These are phyloP conservation scores for Xylaria digitata DNA, from an alignment of 2,329 filamentous ascomycete species.

Conservation along the genomic window DNA sequence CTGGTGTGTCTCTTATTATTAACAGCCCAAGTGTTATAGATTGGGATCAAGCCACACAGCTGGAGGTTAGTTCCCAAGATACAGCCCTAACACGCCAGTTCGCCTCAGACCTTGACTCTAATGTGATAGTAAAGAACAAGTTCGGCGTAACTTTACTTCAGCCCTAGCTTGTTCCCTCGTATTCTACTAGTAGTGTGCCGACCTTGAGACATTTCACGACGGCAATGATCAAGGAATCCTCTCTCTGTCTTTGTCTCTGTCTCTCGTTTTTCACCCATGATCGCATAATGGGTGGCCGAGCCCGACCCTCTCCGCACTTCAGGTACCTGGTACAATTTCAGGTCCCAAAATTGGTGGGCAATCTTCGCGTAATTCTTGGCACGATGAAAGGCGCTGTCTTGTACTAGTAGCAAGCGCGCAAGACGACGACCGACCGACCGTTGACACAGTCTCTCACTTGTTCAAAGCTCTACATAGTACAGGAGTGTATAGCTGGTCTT, in stretches of 20 bases:
- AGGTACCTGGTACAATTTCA: constrained; percentile 12
- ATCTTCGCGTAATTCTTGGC: constrained; percentile 34
- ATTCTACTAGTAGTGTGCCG: constrained; percentile 4
- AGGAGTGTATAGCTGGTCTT: constrained; percentile 10
- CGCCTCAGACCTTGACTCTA: constrained; percentile 5
- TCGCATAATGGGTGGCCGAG: constrained; percentile 12
- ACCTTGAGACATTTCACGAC: constrained; percentile 10
- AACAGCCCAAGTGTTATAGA: constrained; percentile 7
- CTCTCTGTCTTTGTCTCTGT: not conserved
- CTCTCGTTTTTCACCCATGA: not conserved
- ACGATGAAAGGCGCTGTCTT: constrained; percentile 24
- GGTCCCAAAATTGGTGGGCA: constrained; percentile 26
- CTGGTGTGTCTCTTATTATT: constrained; percentile 1
- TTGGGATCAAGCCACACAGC: constrained; percentile 30
- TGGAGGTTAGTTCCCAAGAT: constrained; percentile 7
- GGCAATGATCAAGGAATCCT: constrained; percentile 1
- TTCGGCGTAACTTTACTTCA: not conserved
- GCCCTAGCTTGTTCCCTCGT: constrained; percentile 17
- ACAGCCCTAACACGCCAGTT: constrained; percentile 9
- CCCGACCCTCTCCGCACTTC: constrained; percentile 14
- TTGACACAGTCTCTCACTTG: constrained; percentile 30
- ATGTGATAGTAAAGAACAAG: not conserved
- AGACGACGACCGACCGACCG: constrained; percentile 13
- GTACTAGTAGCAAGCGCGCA: constrained; percentile 22
- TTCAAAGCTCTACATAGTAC: constrained; percentile 21